Conservation (phyloP, 768 basidiomycete genomes). For the Suillus paluster region DNA sequence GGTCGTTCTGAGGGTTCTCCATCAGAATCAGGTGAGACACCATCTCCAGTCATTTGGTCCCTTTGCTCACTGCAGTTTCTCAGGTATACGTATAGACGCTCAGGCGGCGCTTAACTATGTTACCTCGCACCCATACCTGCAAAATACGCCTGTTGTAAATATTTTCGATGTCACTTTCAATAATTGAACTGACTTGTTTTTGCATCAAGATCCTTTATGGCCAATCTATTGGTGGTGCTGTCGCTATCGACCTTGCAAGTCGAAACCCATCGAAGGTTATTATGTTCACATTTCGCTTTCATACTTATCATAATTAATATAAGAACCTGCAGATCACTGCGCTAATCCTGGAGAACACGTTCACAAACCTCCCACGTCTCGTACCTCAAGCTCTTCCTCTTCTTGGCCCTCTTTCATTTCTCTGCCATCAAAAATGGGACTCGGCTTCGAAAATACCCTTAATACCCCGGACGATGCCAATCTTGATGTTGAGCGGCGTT, state of each 20-base stretch:
- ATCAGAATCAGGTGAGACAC: conserved; percentile 73
- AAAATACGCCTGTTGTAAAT: conserved; percentile 69
- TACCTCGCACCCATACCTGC: conserved; percentile 61
- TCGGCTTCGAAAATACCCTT: conserved; percentile 66
- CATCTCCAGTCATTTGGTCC: background rate
- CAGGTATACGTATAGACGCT: conserved; percentile 83
- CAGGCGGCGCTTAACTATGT: conserved; percentile 83
- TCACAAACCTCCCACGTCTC: conserved; percentile 80
- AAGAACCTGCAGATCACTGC: conserved; percentile 61
- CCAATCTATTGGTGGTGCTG: conserved; percentile 91
- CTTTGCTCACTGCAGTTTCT: conserved; percentile 4
- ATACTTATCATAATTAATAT: background rate
- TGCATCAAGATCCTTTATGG: conserved; percentile 70
- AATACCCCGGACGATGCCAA: conserved; percentile 68
- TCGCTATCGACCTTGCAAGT: conserved; percentile 85
- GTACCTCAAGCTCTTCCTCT: conserved; percentile 82
- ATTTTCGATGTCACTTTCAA: background rate
- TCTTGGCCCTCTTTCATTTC: conserved; percentile 72
- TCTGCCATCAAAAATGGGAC: conserved; percentile 91
- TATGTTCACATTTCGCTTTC: background rate
- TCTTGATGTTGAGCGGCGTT: conserved; percentile 81
- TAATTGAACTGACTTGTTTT: background rate
- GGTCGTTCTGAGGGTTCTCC: conserved; percentile 87
- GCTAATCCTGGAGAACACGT: conserved; percentile 92
- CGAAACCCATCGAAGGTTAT: conserved; percentile 70